These are phyloP conservation scores for Achaetomiella virescens DNA, from an alignment of 495 filamentous ascomycete species.

Conservation along the genomic window DNA sequence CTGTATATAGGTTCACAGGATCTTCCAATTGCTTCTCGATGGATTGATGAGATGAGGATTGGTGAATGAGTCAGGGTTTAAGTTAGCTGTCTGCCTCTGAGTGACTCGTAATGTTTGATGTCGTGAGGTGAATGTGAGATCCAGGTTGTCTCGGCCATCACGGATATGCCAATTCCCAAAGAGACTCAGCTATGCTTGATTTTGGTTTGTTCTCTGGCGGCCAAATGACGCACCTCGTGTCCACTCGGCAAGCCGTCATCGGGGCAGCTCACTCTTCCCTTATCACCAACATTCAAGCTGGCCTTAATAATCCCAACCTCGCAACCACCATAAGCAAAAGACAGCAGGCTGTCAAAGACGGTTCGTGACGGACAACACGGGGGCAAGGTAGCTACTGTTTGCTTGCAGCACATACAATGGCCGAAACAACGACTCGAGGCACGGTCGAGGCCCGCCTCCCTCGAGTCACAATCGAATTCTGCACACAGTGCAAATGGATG, in stretches of 20 bases:
- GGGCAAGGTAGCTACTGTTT: too few relatives aligned
- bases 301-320: background rate
- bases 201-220: background rate
- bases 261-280: background rate
- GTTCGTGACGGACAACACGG: too few relatives aligned
- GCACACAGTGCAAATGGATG: slow-evolving; percentile 90
- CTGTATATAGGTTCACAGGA: slow-evolving; percentile 24
- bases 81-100: background rate
- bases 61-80: slow-evolving; percentile 25
- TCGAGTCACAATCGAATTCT: slow-evolving; percentile 70
- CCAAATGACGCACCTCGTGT: slow-evolving; percentile 2
- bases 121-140: background rate
- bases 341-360: too few relatives aligned
- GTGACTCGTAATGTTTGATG: too few relatives aligned
- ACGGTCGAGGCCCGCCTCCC: slow-evolving; percentile 25
- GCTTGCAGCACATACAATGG: too few relatives aligned
- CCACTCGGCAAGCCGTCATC: background rate
- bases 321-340: too few relatives aligned
- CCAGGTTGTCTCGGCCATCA: background rate
- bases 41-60: slow-evolving; percentile 28
- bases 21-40: slow-evolving; percentile 15
- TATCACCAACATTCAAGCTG: background rate
- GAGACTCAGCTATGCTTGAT: too few relatives aligned
- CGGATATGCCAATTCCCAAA: background rate
- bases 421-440: slow-evolving; percentile 20